phyloP scores from a whole-genome alignment of 2,329 filamentous ascomycete genomes.

The Lecanosticta acicola region DNA sequence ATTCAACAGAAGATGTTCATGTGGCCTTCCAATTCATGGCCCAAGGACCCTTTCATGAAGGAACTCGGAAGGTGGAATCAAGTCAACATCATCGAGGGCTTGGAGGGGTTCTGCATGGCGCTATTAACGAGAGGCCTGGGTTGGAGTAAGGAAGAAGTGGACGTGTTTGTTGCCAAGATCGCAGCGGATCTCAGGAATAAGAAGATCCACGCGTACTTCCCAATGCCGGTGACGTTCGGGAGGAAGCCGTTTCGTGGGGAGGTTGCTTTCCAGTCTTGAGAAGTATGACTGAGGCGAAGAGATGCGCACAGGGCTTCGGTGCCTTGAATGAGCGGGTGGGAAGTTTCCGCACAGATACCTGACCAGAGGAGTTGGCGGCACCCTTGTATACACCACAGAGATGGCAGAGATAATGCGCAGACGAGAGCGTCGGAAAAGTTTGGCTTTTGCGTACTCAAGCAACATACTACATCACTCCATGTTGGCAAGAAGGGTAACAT shows the following conservation, averaged over 20 bases:
- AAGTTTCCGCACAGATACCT: too few relatives aligned
- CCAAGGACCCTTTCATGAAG: conserved; percentile 46
- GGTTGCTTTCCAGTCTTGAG: conserved; percentile 6
- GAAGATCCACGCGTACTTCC: conserved; percentile 36
- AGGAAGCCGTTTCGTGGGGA: conserved; percentile 28
- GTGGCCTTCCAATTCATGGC: conserved; percentile 43
- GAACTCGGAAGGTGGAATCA: conserved; percentile 45
- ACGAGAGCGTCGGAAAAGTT: too few relatives aligned
- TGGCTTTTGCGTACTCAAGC: too few relatives aligned
- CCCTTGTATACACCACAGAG: too few relatives aligned
- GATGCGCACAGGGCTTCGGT: too few relatives aligned
- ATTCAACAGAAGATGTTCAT: conserved; percentile 37
- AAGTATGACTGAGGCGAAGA: too few relatives aligned
- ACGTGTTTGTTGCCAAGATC: conserved; percentile 37
- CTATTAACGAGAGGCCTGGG: conserved; percentile 39
- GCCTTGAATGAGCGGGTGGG: too few relatives aligned
- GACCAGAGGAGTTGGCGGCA: too few relatives aligned
- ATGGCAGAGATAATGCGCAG: too few relatives aligned
- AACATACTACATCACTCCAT: too few relatives aligned
- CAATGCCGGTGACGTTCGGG: conserved; percentile 35
- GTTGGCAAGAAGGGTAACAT: too few relatives aligned
- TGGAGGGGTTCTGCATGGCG: conserved; percentile 41
- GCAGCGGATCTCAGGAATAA: conserved; percentile 31
- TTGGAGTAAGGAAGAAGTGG: conserved; percentile 42
- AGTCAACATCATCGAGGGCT: conserved; percentile 38